Evolutionary conservation across 805 yeast genomes (phyloP).

Genomic region (Metschnikowia cubensis): DNA sequence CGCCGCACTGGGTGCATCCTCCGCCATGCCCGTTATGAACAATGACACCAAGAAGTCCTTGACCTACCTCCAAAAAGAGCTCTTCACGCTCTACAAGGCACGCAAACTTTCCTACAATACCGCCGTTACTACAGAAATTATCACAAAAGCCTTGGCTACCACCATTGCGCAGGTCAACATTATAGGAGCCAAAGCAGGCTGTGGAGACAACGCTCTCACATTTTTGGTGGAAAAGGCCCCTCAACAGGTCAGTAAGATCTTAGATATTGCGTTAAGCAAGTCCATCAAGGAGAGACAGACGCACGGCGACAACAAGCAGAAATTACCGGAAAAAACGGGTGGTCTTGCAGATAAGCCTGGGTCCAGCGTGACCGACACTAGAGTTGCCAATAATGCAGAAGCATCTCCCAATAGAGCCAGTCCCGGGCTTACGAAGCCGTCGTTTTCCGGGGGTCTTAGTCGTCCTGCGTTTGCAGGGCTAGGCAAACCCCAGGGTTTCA

Average conservation of each 20-base stretch:
- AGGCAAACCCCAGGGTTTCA: slow-evolving; percentile 24
- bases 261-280: slow-evolving; percentile 77
- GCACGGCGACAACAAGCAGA: neutral
- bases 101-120: slow-evolving; percentile 67
- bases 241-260: slow-evolving; percentile 69
- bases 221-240: slow-evolving; percentile 79
- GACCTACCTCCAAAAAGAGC: slow-evolving; percentile 79
- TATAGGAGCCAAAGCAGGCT: slow-evolving; percentile 81
- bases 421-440: slow-evolving; percentile 21
- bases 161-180: slow-evolving; percentile 87
- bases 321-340: neutral
- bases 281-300: slow-evolving; percentile 51
- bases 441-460: slow-evolving; percentile 22
- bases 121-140: slow-evolving; percentile 75
- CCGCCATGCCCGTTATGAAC: slow-evolving; percentile 33
- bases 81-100: slow-evolving; percentile 74
- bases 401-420: neutral
- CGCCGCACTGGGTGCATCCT: neutral
- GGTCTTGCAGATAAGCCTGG: neutral
- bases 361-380: neutral
- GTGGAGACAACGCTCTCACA: slow-evolving; percentile 72
- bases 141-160: slow-evolving; percentile 89
- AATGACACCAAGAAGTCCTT: slow-evolving; percentile 70
- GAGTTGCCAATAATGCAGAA: neutral
- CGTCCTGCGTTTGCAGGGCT: slow-evolving; percentile 24